A percentile compares a stretch with the other conserved stretches of the same genome.
These are phyloP conservation scores for Tetracladium setigerum DNA, from an alignment of 495 filamentous ascomycete genomes.

Conservation along the genomic window DNA sequence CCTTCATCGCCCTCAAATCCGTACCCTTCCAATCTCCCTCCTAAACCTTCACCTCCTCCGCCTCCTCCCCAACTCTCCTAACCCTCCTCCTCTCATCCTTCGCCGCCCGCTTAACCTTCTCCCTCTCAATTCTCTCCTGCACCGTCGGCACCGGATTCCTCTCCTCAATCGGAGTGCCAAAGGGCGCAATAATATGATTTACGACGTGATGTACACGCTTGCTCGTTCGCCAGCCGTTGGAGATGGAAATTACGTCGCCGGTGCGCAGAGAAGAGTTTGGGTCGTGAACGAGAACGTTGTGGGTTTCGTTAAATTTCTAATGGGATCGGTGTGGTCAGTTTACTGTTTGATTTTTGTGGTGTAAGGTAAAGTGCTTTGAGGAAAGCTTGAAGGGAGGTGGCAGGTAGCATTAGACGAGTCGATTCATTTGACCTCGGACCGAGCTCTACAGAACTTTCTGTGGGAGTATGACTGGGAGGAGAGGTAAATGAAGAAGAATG, in stretches of 20 bases:
- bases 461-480: no score
- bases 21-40: not conserved
- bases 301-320: conserved; percentile 40
- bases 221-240: conserved; percentile 53
- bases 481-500: not conserved
- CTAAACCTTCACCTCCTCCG: not conserved
- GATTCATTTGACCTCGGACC: no score
- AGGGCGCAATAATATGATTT: conserved; percentile 67
- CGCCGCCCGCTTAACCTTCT: conserved; percentile 35
- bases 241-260: conserved; percentile 77
- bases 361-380: not conserved
- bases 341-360: not conserved
- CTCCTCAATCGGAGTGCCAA: conserved; percentile 51
- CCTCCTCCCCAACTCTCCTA: conserved; percentile 18
- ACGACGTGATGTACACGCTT: conserved; percentile 69
- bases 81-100: conserved; percentile 43
- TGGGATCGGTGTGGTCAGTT: not conserved
- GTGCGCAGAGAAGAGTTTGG: conserved; percentile 62
- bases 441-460: no score
- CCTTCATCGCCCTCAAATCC: not conserved
- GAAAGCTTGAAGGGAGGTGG: conserved; percentile 3
- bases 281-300: conserved; percentile 61
- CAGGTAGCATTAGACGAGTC: no score
- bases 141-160: conserved; percentile 56
- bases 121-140: conserved; percentile 49